Evolutionary conservation across 805 yeast genomes (phyloP), one percentile per base, ranked within the genome.

Genomic region (Kluyveromyces siamensis): DNA sequence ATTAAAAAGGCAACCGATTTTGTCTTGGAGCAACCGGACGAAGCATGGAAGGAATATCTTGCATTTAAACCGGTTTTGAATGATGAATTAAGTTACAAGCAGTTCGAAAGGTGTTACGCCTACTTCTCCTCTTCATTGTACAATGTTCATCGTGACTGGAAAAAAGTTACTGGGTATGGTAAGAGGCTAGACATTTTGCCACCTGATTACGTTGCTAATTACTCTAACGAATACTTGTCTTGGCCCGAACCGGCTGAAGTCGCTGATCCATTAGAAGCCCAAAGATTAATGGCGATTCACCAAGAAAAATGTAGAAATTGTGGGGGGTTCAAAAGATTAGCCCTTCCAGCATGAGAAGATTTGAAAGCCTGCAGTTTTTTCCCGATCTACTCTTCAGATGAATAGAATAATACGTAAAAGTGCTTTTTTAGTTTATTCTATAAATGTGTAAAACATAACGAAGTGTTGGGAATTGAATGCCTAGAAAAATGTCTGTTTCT

Each of bases 91-190:
- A 68, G 69, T 58, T 61, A 56, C 50, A 75, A 74, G 60, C 73
- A 69, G 63, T 77, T 71, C 59, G 74, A 73, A 57, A 71, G 81
- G 64, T 74, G 79, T 50, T 77, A 68, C 61, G 81, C 81, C 30
- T 77, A 76, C 66, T 71, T 77, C 61, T 74, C 80, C 16, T 75
- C 65, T 17, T 72, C 78, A 16, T 67, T 75, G 53, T 74, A 68
- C 65, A 76, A 76, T 52, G 81, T 76, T 41, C 74, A 73, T 57
- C 71, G 81, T 54, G 81, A 76, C 62, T 76, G 81, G 81, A 68
- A 62, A 46, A 76, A 76, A 65, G 81, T 76, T 50, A 76, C 76
- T 44, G 72, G 71, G 45, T 76, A 76, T 57, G 80, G 81, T 50
- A 75, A 77, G 62, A 70, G 81, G 59, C 68, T 76, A 58, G 72